Percentiles rank a stretch among this genome's conserved stretches.
These are phyloP conservation scores for Elaeis guineensis DNA, from an alignment of 176 grass and related monocot genomes.

Conservation along the genomic window DNA sequence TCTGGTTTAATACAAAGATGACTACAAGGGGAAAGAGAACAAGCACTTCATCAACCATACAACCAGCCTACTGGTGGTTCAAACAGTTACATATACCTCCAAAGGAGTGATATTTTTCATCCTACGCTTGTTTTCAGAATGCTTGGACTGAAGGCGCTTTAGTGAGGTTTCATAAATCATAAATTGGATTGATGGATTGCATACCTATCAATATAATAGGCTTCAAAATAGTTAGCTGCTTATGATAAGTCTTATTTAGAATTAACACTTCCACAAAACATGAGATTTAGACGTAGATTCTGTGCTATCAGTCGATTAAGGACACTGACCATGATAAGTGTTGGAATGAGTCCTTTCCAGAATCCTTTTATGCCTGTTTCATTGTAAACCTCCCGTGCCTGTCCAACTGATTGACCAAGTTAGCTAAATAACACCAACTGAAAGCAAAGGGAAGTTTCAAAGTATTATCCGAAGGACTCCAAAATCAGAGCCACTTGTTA, in stretches of 20 bases:
- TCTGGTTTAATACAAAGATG: no score
- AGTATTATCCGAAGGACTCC: background rate
- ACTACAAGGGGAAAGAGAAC: background rate
- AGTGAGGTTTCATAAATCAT: slow-evolving; percentile 93
- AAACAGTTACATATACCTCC: slow-evolving; percentile 42
- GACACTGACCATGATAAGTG: slow-evolving; percentile 81
- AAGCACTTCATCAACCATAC: background rate
- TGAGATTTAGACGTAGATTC: no score
- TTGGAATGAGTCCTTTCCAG: slow-evolving; percentile 96
- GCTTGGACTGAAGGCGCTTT: slow-evolving; percentile 64
- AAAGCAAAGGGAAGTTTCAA: background rate
- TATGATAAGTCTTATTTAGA: no score
- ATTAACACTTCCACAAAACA: no score
- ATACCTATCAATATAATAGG: slow-evolving; percentile 44
- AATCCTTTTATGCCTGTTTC: slow-evolving; percentile 87
- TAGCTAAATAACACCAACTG: background rate
- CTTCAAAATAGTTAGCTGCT: no score
- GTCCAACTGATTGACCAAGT: slow-evolving; percentile 17
- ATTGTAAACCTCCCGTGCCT: slow-evolving; percentile 65
- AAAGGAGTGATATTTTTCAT: slow-evolving; percentile 67
- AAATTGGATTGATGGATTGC: slow-evolving; percentile 99
- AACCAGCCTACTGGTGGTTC: no score
- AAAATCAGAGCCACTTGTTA: background rate
- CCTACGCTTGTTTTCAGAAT: slow-evolving; percentile 31
- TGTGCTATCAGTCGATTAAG: background rate